Conservation (phyloP, 2,329 filamentous ascomycete species). For the Arachnomyces sp. region DNA sequence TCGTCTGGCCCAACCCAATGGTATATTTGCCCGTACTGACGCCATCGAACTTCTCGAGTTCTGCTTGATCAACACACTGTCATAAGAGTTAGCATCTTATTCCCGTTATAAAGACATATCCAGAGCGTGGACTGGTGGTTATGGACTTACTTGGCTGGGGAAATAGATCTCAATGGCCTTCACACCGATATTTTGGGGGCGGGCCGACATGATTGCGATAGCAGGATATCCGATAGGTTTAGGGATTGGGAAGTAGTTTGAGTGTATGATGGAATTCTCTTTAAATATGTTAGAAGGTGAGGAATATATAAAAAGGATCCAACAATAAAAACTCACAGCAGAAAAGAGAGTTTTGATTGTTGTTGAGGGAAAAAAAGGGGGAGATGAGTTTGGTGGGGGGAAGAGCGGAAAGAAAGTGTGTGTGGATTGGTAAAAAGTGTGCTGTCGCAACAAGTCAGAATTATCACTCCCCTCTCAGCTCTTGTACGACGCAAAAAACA, state of each 20-base stretch:
- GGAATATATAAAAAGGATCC: slow-evolving; percentile 1
- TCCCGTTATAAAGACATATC: neutral
- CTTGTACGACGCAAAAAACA: slow-evolving; percentile 2
- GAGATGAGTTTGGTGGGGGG: slow-evolving; percentile 6
- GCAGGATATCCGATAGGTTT: neutral
- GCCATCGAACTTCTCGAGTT: slow-evolving; percentile 82
- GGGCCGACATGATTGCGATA: slow-evolving; percentile 55
- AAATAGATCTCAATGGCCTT: slow-evolving; percentile 91
- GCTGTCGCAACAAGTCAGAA: slow-evolving; percentile 21
- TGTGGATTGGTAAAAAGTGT: slow-evolving; percentile 3
- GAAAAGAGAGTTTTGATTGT: slow-evolving; percentile 8
- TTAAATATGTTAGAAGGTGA: neutral
- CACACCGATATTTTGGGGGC: slow-evolving; percentile 82
- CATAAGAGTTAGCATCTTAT: slow-evolving; percentile 11
- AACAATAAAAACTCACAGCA: too few species aligned
- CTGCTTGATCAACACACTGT: slow-evolving; percentile 75
- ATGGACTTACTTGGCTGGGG: slow-evolving; percentile 63
- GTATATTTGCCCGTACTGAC: slow-evolving; percentile 79
- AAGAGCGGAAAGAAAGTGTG: slow-evolving; percentile 2
- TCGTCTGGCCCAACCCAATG: slow-evolving; percentile 82
- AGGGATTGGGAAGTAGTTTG: slow-evolving; percentile 7
- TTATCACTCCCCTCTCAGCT: slow-evolving; percentile 10
- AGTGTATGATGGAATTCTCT: slow-evolving; percentile 1
- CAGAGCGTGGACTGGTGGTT: too few species aligned
- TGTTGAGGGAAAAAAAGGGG: slow-evolving; percentile 10